Percentiles rank a stretch among this genome's conserved stretches.
Evolutionary conservation across 2,329 filamentous ascomycete genomes (phyloP).

Genomic region (Fusarium bactridioides): DNA sequence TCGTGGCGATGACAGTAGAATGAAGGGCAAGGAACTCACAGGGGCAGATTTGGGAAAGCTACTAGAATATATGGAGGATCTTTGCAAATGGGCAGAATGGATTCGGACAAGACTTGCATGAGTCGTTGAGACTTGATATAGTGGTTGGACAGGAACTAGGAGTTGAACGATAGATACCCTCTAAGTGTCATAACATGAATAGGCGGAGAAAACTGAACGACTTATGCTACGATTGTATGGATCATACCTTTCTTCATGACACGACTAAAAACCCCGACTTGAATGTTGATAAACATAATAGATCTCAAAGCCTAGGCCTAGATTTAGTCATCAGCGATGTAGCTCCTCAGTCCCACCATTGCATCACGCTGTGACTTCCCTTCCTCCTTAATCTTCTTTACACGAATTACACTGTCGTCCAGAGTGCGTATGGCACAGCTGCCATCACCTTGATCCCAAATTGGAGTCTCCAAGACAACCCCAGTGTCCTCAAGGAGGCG

Average conservation of each 20-base stretch:
- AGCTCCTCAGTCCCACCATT: constrained; percentile 33
- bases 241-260: neutral
- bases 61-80: constrained; percentile 60
- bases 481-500: constrained; percentile 26
- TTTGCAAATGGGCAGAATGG: constrained; percentile 64
- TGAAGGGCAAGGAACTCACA: constrained; percentile 48
- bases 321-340: neutral
- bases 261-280: neutral
- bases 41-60: constrained; percentile 54
- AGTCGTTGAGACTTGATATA: neutral
- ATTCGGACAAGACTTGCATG: constrained; percentile 52
- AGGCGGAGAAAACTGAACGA: neutral
- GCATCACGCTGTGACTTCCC: constrained; percentile 43
- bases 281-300: neutral
- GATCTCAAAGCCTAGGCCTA: neutral
- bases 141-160: neutral
- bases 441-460: constrained; percentile 26
- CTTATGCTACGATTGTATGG: neutral
- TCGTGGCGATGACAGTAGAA: constrained; percentile 33
- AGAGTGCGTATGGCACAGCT: constrained; percentile 35
- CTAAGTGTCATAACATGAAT: constrained; percentile 3
- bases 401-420: constrained; percentile 36
- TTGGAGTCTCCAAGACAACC: neutral
- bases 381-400: constrained; percentile 46
- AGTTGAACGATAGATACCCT: constrained; percentile 43